Evolutionary conservation across 129 eudicot species (phyloP), one percentile per base, ranked within the genome.

Genomic region (Solidago caesia): DNA sequence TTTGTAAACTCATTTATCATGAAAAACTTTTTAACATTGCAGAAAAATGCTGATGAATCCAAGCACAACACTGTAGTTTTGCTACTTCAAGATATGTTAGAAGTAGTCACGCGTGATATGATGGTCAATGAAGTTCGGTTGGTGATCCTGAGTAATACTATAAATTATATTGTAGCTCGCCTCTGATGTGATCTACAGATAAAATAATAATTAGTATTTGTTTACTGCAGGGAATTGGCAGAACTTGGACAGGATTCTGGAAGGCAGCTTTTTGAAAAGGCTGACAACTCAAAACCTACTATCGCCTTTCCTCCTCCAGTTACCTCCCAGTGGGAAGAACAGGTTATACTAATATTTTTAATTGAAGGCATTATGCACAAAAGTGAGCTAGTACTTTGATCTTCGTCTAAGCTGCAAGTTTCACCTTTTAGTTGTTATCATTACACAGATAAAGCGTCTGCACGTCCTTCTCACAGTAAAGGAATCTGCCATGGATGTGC

Each of bases 211-310:
- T 16, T 74, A 39, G 51, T 9, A n/a, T n/a, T 10, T 62, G 77
- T 74, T 73, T 62, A 16, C 72, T 26, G 58, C 89, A 91, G 97
- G 48, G 96, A 88, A 76, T 48, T 91, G 75, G 85, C 72, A 26
- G 96, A 91, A 65, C 82, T 80, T 62, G 86, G 96, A n/a, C 88
- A 77, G 75, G 97, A 84, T 59, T 79, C 89, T 55, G 92, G 91
- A 52, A 86, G 58, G 63, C 97, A 88, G 65, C 97, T 88, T 71
- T 91, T 91, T 75, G 84, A 81, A 46, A 88, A 77, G 64, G 63
- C 71, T 47, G 65, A 70, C 10, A 85, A 70, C 51, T 84, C 85
- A 33, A 74, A 60, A 48, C 77, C 84, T 75, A 81, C 57, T 67
- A 76, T 76, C 55, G 65, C 74, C 13, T 76, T 66, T 67, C 71